phyloP scores from a whole-genome alignment of 2,329 filamentous ascomycete species.

The Coleophoma cylindrospora region DNA sequence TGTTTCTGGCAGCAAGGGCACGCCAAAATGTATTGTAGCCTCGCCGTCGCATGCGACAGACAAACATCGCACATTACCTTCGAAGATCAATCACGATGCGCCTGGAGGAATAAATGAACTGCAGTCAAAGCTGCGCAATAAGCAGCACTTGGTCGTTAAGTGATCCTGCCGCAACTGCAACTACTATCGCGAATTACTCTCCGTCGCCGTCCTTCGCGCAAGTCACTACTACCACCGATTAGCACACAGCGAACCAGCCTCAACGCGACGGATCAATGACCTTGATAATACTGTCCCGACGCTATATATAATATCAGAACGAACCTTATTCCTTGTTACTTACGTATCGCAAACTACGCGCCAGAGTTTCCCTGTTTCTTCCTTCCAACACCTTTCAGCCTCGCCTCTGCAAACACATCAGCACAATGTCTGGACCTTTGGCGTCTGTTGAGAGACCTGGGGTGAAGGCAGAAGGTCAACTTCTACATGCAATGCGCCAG shows the following conservation, averaged over 20 bases:
- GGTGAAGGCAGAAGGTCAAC: conserved; percentile 56
- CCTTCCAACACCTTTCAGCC: neutral
- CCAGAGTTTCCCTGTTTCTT: neutral
- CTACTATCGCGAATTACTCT: neutral
- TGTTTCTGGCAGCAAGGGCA: too few relatives aligned
- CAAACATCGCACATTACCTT: neutral
- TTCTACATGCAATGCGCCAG: conserved; percentile 58
- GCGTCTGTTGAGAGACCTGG: conserved; percentile 52
- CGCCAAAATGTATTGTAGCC: neutral
- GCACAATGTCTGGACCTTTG: conserved; percentile 15
- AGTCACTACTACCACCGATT: neutral
- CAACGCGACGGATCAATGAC: neutral
- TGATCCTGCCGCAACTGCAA: neutral
- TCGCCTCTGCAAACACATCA: neutral
- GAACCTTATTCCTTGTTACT: neutral
- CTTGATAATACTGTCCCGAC: neutral
- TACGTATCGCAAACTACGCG: neutral
- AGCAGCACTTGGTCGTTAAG: neutral
- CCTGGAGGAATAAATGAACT: neutral
- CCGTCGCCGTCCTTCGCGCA: neutral
- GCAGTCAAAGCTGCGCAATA: neutral
- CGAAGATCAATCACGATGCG: neutral
- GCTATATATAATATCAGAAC: neutral
- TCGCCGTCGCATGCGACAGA: neutral
- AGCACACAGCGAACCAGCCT: neutral